Conservation (phyloP, 2,329 filamentous ascomycete species). For the Lasiodiplodia hormozganensis region DNA sequence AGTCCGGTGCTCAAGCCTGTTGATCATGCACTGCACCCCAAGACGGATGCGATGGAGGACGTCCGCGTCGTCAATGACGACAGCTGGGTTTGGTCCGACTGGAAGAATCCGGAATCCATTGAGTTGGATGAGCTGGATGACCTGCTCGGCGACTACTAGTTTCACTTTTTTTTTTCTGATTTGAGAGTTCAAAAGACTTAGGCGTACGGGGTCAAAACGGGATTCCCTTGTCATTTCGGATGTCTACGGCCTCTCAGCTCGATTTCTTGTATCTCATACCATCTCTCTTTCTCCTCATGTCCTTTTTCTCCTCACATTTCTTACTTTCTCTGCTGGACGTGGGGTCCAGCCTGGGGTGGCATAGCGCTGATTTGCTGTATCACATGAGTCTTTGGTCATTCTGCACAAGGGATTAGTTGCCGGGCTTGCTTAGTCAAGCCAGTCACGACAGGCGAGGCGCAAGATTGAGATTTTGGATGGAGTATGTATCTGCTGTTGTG, state of each 20-base stretch:
- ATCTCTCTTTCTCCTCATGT: slow-evolving; percentile 1
- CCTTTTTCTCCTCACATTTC: slow-evolving; percentile 5
- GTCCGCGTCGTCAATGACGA: slow-evolving; percentile 41
- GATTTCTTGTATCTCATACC: slow-evolving; percentile 26
- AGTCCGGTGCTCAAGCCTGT: slow-evolving; percentile 55
- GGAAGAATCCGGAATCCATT: slow-evolving; percentile 82
- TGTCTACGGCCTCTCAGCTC: slow-evolving; percentile 19
- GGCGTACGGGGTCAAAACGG: slow-evolving; percentile 27
- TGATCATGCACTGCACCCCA: slow-evolving; percentile 39
- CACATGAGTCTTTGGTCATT: slow-evolving; percentile 15
- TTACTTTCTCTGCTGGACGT: slow-evolving; percentile 11
- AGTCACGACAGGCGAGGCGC: slow-evolving; percentile 19
- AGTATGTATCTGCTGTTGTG: slow-evolving; percentile 7
- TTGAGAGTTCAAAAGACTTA: slow-evolving; percentile 1
- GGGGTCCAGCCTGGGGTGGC: slow-evolving; percentile 9
- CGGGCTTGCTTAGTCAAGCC: slow-evolving; percentile 15
- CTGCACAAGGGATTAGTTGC: slow-evolving; percentile 1
- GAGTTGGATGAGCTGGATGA: slow-evolving; percentile 93
- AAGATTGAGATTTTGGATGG: not conserved
- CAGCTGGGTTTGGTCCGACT: slow-evolving; percentile 49
- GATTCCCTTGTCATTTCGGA: slow-evolving; percentile 4
- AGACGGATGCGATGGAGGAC: slow-evolving; percentile 37
- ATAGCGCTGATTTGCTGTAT: slow-evolving; percentile 24
- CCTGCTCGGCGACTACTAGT: slow-evolving; percentile 76
- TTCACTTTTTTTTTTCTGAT: not conserved